Base-by-base conservation (phyloP, 2,329 filamentous ascomycete genomes). In the Stemphylium vesicarium region DNA sequence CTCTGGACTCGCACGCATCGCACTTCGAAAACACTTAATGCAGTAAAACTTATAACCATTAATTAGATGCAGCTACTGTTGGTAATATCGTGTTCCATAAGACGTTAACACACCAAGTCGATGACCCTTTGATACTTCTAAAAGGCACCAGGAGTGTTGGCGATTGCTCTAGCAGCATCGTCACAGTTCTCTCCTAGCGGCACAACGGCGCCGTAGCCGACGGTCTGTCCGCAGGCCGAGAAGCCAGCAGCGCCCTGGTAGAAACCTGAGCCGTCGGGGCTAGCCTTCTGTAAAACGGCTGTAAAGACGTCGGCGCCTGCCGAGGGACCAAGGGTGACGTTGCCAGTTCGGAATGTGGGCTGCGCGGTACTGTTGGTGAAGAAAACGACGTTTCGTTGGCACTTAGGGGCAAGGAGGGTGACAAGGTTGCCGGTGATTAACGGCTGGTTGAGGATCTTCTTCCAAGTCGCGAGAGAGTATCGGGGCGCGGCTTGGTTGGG, bases 101-200 rank as follows among this genome's bases (percentile, higher is more conserved):
- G 22, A 24, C 22, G 7, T 24, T 24, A 24, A 24, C 22, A 24
- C 7, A 7, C 22, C 22, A 6, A 24, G 22, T 24, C 6, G 4
- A 24, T 24, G 20, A 24, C 22, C 22, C 4, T 24, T 24, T 7
- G 24, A 29, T 24, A 18, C 31, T 3, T 15, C 18, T 37, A 55
- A 46, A 33, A 50, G n/a, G 52, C 52, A n/a, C 52, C 52, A 26
- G 52, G 52, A 4, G 46, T 50, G 12, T 46, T 56, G 10, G 31
- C 38, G 1, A 56, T 42, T 6, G 33, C 38, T 32, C 24, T 26
- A 13, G 57, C 57, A 41, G 57, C 54, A 33, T 13, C 36, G 39
- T 57, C 54, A n/a, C 57, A 60, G 8, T 60, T 47, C 39, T 60
- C 53, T n/a, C 54, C 57, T 9, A 42, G 26, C 4, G 50, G 49